Evolutionary conservation across 345 rosid species (phyloP), one percentile per base, ranked within the genome.

Genomic region (Euphorbia lathyris): DNA sequence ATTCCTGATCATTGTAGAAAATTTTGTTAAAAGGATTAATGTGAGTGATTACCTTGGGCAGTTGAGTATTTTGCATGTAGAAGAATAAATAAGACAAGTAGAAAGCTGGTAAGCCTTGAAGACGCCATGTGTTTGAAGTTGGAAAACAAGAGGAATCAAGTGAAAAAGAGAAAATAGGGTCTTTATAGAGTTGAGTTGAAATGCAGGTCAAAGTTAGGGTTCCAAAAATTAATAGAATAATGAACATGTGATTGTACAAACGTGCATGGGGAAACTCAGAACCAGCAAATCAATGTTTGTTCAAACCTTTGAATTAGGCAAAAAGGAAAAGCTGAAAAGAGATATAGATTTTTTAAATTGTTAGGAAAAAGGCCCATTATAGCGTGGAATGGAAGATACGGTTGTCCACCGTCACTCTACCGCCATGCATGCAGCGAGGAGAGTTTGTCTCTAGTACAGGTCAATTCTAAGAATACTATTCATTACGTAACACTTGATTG

Each of bases 361-460:
- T 57, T 57, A 47, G 72, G 67, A 68, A 75, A 67, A 71, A 58
- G 65, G 73, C 22, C 3, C 72, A 57, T 70, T 83, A 77, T 72
- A 69, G 84, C 81, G 83, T 83, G 87, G 74, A 78, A 75, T 69
- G 71, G 86, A 83, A 86, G 84, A 82, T 81, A 67, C 32, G 66
- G 42, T 69, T 80, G 86, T 71, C 74, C 78, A 72, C 81, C 58
- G 76, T 80, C 67, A 79, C 86, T 84, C 88, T 79, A 83, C 88
- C 83, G 83, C 85, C 90, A 84, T 79, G 81, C 85, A 86, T 65
- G 81, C 86, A 63, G 76, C 80, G 78, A 78, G 79, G 80, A 68
- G 61, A 13, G 20, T 50, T 57, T 76, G 75, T 73, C 78, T 70
- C 71, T 23, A 50, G 67, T 38, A 67, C 79, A 73, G 67, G 14